Evolutionary conservation across 495 filamentous ascomycete genomes (phyloP), one percentile per base, ranked within the genome.

Genomic region (Glonium stellatum): DNA sequence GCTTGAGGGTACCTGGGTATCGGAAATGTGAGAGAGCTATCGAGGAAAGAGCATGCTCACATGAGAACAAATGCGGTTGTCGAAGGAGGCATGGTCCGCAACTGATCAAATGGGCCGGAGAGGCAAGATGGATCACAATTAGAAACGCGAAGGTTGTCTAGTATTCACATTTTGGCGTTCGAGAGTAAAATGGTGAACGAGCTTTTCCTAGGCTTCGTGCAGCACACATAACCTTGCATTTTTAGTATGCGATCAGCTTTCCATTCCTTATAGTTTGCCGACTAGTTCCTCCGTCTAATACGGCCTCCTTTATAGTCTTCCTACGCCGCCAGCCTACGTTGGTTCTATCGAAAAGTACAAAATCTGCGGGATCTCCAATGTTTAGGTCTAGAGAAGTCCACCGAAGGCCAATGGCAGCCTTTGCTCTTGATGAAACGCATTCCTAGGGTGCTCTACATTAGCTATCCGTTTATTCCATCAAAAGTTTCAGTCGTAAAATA

Each of bases 351-450:
- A 69, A 70, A 12, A 73, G 37, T 6, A 73, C 61, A 51, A 72
- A 69, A 53, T 72, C 68, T 13, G 70, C 70, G 5, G 66, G 68
- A 50, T 72, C 62, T 4, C 69, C 68, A 39, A 55, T 27, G 0
- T 21, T 15, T 9, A 69, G n/a, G 10, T 58, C 57, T 5, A 65
- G 46, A 10, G 68, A 62, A 1, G 66, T 60, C 5, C 46, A 22
- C 13, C 54, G 50, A 46, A 61, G 63, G 21, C 79, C 76, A 52
- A 83, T 78, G 21, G 75, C 71, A 39, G 63, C 71, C 35, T 79
- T 78, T 0, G 83, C 83, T n/a, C 82, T 72, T 12, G 73, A 77
- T 18, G 81, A 84, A 4, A 86, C 76, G 66, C 84, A 85, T 58
- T 72, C 58, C 67, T 72, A 49, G 36, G 47, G 49, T 9, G 21